phyloP scores from a whole-genome alignment of 2,329 filamentous ascomycete species.

The Blastomyces parvus region DNA sequence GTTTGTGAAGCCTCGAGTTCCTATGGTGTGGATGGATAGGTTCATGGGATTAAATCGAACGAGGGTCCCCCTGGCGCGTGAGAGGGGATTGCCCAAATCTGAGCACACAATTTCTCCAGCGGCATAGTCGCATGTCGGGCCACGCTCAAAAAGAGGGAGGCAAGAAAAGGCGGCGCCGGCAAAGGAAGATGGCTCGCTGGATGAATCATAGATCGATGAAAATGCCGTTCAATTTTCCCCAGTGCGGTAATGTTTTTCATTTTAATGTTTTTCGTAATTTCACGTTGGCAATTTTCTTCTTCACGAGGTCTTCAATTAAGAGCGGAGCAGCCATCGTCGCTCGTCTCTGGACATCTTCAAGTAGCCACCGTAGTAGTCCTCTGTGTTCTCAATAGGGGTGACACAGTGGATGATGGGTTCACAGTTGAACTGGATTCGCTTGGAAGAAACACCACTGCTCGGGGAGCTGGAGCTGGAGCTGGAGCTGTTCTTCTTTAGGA shows the following conservation, averaged over 20 bases:
- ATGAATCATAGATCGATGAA: neutral
- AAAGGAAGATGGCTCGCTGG: neutral
- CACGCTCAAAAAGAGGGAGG: neutral
- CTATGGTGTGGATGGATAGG: neutral
- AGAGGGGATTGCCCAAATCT: neutral
- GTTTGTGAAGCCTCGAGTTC: neutral
- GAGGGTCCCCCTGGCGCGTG: neutral
- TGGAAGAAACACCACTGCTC: constrained; percentile 18
- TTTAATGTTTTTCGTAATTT: neutral
- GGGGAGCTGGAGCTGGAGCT: constrained; percentile 8
- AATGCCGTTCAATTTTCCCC: neutral
- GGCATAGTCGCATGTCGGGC: neutral
- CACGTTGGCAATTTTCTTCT: too few relatives aligned
- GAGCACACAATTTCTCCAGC: neutral
- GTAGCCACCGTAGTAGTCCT: constrained; percentile 42
- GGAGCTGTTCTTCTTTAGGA: constrained; percentile 35
- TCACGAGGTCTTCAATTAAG: constrained; percentile 16
- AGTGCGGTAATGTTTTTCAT: neutral
- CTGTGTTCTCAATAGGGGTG: constrained; percentile 40
- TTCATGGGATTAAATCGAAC: neutral
- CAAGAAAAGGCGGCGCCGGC: neutral
- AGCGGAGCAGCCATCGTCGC: constrained; percentile 35
- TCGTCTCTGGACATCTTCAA: constrained; percentile 39
- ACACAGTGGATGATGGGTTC: constrained; percentile 39
- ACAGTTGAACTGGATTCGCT: constrained; percentile 36